Conservation (phyloP, 1,284 basidiomycete species). For the Mycosarcoma maydis region DNA sequence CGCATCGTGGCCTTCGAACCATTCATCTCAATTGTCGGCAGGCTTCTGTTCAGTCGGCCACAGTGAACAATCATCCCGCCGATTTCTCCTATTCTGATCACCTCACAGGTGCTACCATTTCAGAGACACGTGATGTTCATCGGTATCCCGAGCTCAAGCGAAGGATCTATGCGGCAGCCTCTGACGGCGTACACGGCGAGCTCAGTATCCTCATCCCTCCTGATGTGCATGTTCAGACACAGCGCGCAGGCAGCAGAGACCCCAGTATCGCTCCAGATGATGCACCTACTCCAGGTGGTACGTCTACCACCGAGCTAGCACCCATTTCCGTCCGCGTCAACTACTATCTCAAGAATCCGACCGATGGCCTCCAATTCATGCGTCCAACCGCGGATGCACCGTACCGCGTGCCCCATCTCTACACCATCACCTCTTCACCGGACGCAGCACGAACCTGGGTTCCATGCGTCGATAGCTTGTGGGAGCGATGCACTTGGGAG, state of each 20-base stretch:
- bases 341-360: constrained; percentile 82
- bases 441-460: constrained; percentile 96
- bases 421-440: constrained; percentile 85
- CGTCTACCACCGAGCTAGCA: constrained; percentile 73
- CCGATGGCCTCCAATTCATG: constrained; percentile 87
- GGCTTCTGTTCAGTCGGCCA: constrained; percentile 80
- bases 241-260: constrained; percentile 26
- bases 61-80: constrained; percentile 71
- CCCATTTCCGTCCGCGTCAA: constrained; percentile 80
- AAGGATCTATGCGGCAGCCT: constrained; percentile 85
- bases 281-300: constrained; percentile 39
- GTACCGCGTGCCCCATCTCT: constrained; percentile 85
- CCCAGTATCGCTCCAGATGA: constrained; percentile 29
- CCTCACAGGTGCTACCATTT: constrained; percentile 76
- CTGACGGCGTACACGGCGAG: constrained; percentile 92
- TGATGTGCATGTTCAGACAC: constrained; percentile 68
- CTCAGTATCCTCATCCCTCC: constrained; percentile 87
- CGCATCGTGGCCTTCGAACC: constrained; percentile 77
- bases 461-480: constrained; percentile 91
- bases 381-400: constrained; percentile 81
- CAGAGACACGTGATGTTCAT: constrained; percentile 77
- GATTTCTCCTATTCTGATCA: constrained; percentile 82
- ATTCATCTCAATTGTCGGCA: constrained; percentile 86
- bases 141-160: constrained; percentile 93
- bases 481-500: constrained; percentile 99